Evolutionary conservation across 768 basidiomycete species (phyloP).

Genomic region (Fibroporia radiculosa): DNA sequence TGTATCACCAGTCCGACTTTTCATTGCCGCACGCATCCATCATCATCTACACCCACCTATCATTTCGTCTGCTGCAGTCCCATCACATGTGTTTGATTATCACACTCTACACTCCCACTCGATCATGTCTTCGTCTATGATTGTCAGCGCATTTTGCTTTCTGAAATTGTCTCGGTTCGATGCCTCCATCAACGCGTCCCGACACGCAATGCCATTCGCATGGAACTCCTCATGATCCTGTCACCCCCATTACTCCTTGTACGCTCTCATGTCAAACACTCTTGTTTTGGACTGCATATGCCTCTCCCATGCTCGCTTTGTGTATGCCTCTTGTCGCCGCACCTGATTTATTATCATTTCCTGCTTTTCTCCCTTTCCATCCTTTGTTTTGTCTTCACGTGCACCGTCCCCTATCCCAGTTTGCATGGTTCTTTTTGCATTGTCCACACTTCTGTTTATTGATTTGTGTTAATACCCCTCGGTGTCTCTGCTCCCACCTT

Average conservation of each 20-base stretch:
- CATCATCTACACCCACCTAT: constrained; percentile 5
- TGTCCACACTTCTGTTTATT: background rate
- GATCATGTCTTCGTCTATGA: constrained; percentile 8
- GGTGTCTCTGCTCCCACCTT: background rate
- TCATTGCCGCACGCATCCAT: constrained; percentile 1
- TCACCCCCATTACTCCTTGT: too few relatives aligned
- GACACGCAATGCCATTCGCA: constrained; percentile 4
- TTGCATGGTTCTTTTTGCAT: background rate
- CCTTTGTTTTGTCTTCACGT: background rate
- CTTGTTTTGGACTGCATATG: constrained; percentile 7
- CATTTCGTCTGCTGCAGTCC: constrained; percentile 11
- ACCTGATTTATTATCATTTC: background rate
- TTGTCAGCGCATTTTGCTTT: constrained; percentile 6
- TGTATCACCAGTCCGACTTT: constrained; percentile 8
- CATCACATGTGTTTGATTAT: constrained; percentile 20
- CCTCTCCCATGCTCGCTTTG: constrained; percentile 8
- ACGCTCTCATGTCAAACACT: constrained; percentile 4
- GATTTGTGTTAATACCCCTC: background rate
- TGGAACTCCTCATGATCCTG: constrained; percentile 3
- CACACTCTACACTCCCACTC: constrained; percentile 10
- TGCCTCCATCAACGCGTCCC: constrained; percentile 3
- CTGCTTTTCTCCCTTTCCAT: background rate
- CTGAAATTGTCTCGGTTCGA: constrained; percentile 3
- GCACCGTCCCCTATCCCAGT: constrained; percentile 2
- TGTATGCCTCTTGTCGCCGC: constrained; percentile 6